phyloP scores from a whole-genome alignment of 495 filamentous ascomycete genomes.

The Xylaria castorea region DNA sequence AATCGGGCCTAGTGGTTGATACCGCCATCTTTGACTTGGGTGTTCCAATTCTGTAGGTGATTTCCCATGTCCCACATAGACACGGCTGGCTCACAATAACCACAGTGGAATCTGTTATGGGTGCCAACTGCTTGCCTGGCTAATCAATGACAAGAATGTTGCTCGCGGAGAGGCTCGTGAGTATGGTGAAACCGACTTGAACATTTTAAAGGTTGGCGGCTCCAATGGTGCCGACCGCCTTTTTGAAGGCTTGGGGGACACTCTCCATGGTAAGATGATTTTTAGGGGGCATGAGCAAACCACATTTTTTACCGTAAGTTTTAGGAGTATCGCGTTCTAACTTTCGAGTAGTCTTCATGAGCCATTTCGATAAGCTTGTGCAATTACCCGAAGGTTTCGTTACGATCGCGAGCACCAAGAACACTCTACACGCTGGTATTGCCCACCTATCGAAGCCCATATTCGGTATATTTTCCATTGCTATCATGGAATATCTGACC shows the following conservation, averaged over 20 bases:
- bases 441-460: slow-evolving; percentile 72
- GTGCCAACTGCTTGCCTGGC: slow-evolving; percentile 82
- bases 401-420: slow-evolving; percentile 73
- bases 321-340: slow-evolving; percentile 14
- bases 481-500: neutral
- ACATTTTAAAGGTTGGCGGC: slow-evolving; percentile 48
- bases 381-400: slow-evolving; percentile 74
- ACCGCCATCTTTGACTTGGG: slow-evolving; percentile 79
- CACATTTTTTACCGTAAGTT: neutral
- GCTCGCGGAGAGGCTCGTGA: slow-evolving; percentile 73
- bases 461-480: slow-evolving; percentile 51
- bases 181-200: slow-evolving; percentile 68
- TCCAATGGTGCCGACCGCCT: slow-evolving; percentile 70
- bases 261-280: slow-evolving; percentile 54
- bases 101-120: slow-evolving; percentile 74
- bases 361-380: slow-evolving; percentile 82
- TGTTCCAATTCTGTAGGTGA: slow-evolving; percentile 65
- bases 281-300: neutral
- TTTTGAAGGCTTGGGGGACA: slow-evolving; percentile 71
- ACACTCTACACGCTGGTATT: slow-evolving; percentile 82
- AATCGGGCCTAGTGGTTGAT: slow-evolving; percentile 60
- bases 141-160: slow-evolving; percentile 70
- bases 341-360: slow-evolving; percentile 69
- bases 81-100: neutral
- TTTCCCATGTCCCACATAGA: neutral